phyloP scores from a whole-genome alignment of 208 protist genomes.

The Crithidia brevicula region DNA sequence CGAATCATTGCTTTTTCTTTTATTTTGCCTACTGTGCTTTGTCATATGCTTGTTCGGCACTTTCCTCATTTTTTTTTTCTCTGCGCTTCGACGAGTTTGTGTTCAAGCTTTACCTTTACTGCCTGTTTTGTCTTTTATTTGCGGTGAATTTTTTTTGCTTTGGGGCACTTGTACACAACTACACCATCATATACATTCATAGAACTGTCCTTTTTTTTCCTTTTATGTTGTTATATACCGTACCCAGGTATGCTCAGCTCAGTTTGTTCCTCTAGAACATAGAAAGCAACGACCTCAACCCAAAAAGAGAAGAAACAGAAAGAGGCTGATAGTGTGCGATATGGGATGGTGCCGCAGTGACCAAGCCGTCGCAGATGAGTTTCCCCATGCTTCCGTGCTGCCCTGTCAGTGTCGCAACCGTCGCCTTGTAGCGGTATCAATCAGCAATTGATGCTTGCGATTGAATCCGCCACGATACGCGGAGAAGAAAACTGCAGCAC shows the following conservation, averaged over 20 bases:
- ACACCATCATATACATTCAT: constrained; percentile 8
- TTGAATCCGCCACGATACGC: too few relatives aligned
- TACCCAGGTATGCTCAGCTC: not conserved
- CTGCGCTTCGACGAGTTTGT: not conserved
- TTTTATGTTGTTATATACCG: constrained; percentile 5
- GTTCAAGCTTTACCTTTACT: not conserved
- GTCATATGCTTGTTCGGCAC: not conserved
- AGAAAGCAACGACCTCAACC: not conserved
- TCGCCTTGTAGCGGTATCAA: too few relatives aligned
- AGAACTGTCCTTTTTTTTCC: constrained; percentile 9
- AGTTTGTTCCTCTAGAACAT: constrained; percentile 7
- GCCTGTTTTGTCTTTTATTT: not conserved
- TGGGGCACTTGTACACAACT: not conserved
- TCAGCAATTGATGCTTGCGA: too few relatives aligned
- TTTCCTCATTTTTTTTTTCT: not conserved
- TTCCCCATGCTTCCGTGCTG: too few relatives aligned
- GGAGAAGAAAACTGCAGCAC: too few relatives aligned
- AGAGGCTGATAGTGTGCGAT: too few relatives aligned
- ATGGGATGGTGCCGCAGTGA: too few relatives aligned
- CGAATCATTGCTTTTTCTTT: not conserved
- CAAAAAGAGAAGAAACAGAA: too few relatives aligned
- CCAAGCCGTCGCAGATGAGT: too few relatives aligned
- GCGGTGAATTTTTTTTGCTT: not conserved
- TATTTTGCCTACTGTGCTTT: not conserved
- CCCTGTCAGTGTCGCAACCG: too few relatives aligned